These are phyloP conservation scores for Tetrapisispora fleetii DNA, from an alignment of 805 yeast species.

Conservation along the genomic window DNA sequence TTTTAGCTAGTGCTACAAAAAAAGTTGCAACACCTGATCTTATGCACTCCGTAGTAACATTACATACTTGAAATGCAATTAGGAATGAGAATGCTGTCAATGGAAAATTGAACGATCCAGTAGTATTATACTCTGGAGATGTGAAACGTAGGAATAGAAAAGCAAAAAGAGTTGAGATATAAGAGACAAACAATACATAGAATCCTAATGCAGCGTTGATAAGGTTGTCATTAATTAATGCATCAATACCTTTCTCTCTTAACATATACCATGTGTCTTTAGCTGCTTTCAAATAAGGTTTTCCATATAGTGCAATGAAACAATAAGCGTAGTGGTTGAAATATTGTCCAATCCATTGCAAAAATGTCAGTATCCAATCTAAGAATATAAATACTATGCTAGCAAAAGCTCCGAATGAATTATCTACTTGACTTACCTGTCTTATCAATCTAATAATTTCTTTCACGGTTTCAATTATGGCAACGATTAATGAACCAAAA, in stretches of 20 bases:
- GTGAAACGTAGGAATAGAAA: conserved; percentile 60
- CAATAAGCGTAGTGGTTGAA: conserved; percentile 88
- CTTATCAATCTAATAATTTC: conserved; percentile 44
- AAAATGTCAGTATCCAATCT: conserved; percentile 48
- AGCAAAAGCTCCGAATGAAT: conserved; percentile 40
- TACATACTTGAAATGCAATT: conserved; percentile 66
- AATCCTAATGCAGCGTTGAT: conserved; percentile 72
- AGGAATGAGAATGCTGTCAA: conserved; percentile 65
- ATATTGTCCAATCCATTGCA: conserved; percentile 75
- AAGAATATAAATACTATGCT: conserved; percentile 44
- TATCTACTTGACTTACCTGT: conserved; percentile 30
- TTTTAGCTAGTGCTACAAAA: conserved; percentile 72
- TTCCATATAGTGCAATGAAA: conserved; percentile 80
- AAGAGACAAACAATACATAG: conserved; percentile 63
- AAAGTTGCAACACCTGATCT: conserved; percentile 77
- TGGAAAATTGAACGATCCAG: conserved; percentile 58
- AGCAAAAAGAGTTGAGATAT: conserved; percentile 51
- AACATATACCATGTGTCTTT: conserved; percentile 74
- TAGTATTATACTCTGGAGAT: conserved; percentile 50
- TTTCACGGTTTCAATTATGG: conserved; percentile 57
- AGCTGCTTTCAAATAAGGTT: conserved; percentile 63
- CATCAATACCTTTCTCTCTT: conserved; percentile 72
- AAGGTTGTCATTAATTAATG: conserved; percentile 74
- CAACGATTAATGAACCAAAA: conserved; percentile 69
- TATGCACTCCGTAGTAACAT: conserved; percentile 62